These are phyloP conservation scores for Claviceps arundinis DNA, from an alignment of 2,329 filamentous ascomycete genomes.

Conservation along the genomic window DNA sequence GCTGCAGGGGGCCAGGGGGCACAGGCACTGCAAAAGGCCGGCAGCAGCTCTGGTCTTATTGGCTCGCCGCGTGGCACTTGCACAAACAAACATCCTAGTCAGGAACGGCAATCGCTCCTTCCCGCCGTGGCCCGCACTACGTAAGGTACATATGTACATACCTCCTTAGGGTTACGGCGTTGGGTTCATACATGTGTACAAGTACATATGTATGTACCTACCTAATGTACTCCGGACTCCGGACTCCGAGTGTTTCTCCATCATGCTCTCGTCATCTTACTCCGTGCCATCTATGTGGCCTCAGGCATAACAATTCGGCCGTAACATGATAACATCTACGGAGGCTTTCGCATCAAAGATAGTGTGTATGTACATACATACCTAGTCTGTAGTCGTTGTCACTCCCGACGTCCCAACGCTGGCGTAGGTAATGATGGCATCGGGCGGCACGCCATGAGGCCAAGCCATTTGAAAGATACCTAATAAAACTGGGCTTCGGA, in stretches of 20 bases:
- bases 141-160: neutral
- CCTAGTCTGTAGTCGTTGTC: no score
- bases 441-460: neutral
- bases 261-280: no score
- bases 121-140: neutral
- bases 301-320: no score
- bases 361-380: no score
- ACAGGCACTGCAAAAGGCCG: neutral
- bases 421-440: neutral
- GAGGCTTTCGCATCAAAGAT: no score
- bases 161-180: neutral
- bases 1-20: neutral
- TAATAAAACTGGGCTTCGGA: neutral
- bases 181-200: no score
- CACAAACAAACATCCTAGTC: slow-evolving; percentile 6
- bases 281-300: no score
- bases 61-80: neutral
- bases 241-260: no score
- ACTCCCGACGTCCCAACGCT: neutral
- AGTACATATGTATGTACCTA: no score
- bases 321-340: no score
- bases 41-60: neutral
- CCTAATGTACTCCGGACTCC: no score
- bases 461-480: neutral
- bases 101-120: slow-evolving; percentile 4